A percentile compares a stretch with the other conserved stretches of the same genome.
Evolutionary conservation across 495 filamentous ascomycete species (phyloP).

Genomic region (Aspergillus haitiensis): DNA sequence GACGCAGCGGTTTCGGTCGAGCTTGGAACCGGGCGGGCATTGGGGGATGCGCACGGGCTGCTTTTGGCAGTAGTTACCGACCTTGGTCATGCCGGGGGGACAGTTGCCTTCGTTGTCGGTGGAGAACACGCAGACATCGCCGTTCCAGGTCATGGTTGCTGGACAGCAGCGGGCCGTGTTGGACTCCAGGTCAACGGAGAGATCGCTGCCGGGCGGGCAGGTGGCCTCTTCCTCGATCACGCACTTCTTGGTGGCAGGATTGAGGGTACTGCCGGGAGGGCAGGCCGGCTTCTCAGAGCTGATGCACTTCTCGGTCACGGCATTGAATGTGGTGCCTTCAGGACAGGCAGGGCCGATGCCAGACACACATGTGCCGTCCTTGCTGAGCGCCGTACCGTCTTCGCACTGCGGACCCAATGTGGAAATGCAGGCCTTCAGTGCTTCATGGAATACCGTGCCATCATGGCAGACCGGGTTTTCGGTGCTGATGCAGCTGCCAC

Average conservation of each 20-base stretch:
- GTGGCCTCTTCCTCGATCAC: not conserved
- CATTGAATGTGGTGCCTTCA: constrained; percentile 1
- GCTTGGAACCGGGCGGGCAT: constrained; percentile 8
- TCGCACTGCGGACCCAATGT: too few species aligned
- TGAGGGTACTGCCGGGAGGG: not conserved
- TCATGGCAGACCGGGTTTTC: not conserved
- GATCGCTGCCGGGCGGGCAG: constrained; percentile 2
- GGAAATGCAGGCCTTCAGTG: too few species aligned
- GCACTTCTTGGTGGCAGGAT: constrained; percentile 1
- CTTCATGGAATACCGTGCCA: not conserved
- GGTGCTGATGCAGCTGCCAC: not conserved
- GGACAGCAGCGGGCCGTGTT: not conserved
- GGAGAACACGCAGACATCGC: constrained; percentile 3
- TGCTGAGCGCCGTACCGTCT: not conserved
- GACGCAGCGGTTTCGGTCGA: constrained; percentile 11
- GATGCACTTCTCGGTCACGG: not conserved
- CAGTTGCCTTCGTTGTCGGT: constrained; percentile 2
- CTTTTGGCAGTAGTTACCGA: constrained; percentile 13
- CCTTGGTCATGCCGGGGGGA: constrained; percentile 4
- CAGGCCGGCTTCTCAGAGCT: not conserved
- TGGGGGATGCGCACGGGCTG: constrained; percentile 5
- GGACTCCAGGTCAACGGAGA: too few species aligned
- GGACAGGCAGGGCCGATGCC: not conserved
- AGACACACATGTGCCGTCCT: constrained; percentile 5
- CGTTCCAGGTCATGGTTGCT: constrained; percentile 1